Evolutionary conservation across 495 filamentous ascomycete genomes (phyloP).

Genomic region (Aspergillus haitiensis): DNA sequence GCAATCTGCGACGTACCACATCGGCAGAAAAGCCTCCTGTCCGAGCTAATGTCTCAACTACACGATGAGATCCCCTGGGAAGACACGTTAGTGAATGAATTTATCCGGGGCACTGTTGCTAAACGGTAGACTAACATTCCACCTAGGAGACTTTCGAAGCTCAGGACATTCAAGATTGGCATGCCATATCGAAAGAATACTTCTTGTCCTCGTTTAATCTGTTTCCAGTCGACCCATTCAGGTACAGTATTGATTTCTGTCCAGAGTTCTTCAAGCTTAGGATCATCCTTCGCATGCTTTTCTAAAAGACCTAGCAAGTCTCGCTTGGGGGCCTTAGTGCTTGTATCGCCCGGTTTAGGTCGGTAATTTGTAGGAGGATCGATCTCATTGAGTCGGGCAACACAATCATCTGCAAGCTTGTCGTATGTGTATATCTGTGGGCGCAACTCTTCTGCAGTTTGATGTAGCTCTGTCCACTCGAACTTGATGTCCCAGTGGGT

Average conservation of each 20-base stretch:
- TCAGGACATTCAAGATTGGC: constrained; percentile 54
- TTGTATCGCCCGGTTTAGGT: constrained; percentile 22
- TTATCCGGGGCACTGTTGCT: background rate
- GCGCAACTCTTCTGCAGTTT: constrained; percentile 59
- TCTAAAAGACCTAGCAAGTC: constrained; percentile 65
- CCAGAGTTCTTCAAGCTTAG: constrained; percentile 63
- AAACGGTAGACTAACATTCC: constrained; percentile 34
- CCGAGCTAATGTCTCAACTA: constrained; percentile 72
- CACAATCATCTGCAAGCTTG: constrained; percentile 62
- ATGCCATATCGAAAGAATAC: constrained; percentile 73
- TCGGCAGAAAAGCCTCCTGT: constrained; percentile 77
- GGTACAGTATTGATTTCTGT: constrained; percentile 67
- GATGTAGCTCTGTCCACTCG: constrained; percentile 66
- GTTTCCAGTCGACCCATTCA: constrained; percentile 79
- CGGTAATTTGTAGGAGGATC: constrained; percentile 28
- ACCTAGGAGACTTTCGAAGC: constrained; percentile 43
- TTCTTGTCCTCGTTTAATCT: constrained; percentile 62
- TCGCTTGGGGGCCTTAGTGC: constrained; percentile 32
- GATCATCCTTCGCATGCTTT: constrained; percentile 57
- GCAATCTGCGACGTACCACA: constrained; percentile 66
- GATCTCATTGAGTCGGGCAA: constrained; percentile 59
- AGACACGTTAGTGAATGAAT: constrained; percentile 14
- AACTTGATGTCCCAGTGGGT: constrained; percentile 69
- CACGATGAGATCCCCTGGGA: constrained; percentile 51
- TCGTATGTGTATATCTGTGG: constrained; percentile 67